phyloP scores from a whole-genome alignment of 108 stramenopile genomes.

The Fragilariopsis cylindrus region DNA sequence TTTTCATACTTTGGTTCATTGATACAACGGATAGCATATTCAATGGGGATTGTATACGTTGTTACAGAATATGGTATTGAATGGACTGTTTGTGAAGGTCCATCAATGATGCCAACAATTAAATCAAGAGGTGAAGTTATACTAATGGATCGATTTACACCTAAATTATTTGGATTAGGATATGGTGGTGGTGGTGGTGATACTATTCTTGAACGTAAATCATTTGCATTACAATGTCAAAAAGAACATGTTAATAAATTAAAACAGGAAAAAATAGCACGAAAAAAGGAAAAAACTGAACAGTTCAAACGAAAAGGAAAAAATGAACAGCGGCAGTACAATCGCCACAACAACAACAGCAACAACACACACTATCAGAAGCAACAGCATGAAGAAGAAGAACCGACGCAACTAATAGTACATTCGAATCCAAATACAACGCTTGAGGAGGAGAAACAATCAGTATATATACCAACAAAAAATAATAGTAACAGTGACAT shows the following conservation, averaged over 20 bases:
- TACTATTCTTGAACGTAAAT: background rate
- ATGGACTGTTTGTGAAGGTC: slow-evolving; percentile 85
- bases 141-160: slow-evolving; percentile 78
- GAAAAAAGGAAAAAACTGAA: slow-evolving; percentile 2
- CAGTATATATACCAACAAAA: background rate
- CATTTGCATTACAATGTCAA: slow-evolving; percentile 9
- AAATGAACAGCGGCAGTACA: background rate
- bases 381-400: too few species aligned
- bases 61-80: slow-evolving; percentile 77
- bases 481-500: background rate
- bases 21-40: slow-evolving; percentile 26
- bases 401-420: too few species aligned
- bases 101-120: slow-evolving; percentile 92
- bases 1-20: slow-evolving; percentile 15
- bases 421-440: background rate
- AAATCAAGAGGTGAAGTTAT: slow-evolving; percentile 57
- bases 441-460: background rate
- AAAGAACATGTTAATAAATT: slow-evolving; percentile 9
- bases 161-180: slow-evolving; percentile 55
- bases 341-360: background rate
- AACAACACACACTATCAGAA: too few species aligned
- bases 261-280: background rate
- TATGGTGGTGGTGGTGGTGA: background rate
- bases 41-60: slow-evolving; percentile 62
- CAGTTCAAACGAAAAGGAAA: background rate